Conservation (phyloP, 768 basidiomycete species). For the Cubamyces lactineus region DNA sequence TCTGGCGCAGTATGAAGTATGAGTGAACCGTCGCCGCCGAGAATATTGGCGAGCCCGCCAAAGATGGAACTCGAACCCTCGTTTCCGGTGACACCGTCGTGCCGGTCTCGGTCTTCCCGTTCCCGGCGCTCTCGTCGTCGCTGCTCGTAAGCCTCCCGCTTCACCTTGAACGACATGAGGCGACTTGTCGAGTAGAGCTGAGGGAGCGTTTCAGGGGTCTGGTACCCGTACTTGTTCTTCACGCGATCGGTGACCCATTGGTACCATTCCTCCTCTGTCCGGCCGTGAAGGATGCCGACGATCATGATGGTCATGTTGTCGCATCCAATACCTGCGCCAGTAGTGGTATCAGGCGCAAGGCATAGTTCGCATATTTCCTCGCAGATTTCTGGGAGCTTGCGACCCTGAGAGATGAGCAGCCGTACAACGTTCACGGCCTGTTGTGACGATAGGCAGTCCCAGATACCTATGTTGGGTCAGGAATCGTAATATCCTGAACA, state of each 20-base stretch:
- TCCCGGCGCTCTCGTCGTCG: constrained; percentile 39
- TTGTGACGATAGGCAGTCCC: constrained; percentile 96
- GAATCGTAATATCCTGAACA: constrained; percentile 1
- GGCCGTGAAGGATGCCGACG: constrained; percentile 83
- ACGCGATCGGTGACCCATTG: constrained; percentile 86
- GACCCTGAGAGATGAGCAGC: constrained; percentile 77
- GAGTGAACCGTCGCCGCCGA: constrained; percentile 50
- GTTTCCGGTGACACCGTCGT: constrained; percentile 5
- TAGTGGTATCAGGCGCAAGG: constrained; percentile 90
- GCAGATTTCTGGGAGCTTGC: constrained; percentile 79
- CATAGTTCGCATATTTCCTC: constrained; percentile 92
- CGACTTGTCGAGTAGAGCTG: constrained; percentile 75
- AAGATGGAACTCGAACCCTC: constrained; percentile 34
- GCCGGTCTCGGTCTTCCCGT: constrained; percentile 21
- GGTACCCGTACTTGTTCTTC: constrained; percentile 70
- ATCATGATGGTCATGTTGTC: constrained; percentile 99
- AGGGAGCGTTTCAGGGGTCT: constrained; percentile 75
- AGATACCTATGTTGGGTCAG: constrained; percentile 73
- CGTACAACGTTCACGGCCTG: constrained; percentile 90
- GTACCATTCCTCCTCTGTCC: constrained; percentile 92
- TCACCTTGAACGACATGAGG: constrained; percentile 62
- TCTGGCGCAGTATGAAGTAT: constrained; percentile 32
- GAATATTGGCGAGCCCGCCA: constrained; percentile 56
- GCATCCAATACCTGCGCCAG: constrained; percentile 92
- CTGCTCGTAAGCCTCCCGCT: constrained; percentile 58